phyloP scores from a whole-genome alignment of 23 red algal genomes.

The Gracilaria vermiculophylla region DNA sequence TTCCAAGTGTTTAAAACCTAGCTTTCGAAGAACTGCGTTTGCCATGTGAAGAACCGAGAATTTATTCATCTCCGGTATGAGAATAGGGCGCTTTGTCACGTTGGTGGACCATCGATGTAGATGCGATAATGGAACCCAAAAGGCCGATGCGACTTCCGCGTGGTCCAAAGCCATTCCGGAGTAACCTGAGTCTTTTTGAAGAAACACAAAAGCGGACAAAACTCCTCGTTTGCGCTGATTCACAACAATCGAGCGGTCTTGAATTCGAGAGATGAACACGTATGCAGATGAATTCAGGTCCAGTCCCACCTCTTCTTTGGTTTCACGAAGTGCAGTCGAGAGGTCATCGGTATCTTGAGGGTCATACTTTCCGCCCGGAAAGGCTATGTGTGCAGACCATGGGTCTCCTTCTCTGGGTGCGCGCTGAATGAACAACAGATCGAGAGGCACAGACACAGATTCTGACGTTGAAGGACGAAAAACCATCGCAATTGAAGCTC shows the following conservation, averaged over 20 bases:
- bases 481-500: slow-evolving; percentile 52
- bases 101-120: slow-evolving; percentile 32
- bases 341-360: slow-evolving; percentile 55
- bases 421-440: slow-evolving; percentile 86
- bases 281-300: slow-evolving; percentile 50
- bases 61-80: not conserved
- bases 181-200: not conserved
- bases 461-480: slow-evolving; percentile 4
- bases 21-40: not conserved
- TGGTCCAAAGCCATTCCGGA: not conserved
- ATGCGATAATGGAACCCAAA: slow-evolving; percentile 46
- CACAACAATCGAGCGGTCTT: slow-evolving; percentile 19
- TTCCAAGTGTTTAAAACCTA: not conserved
- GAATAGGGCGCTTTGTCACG: not conserved
- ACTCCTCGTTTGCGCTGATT: not conserved
- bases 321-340: slow-evolving; percentile 77
- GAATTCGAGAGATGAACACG: slow-evolving; percentile 33
- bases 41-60: not conserved
- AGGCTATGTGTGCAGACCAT: slow-evolving; percentile 87
- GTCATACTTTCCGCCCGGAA: slow-evolving; percentile 78
- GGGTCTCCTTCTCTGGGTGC: slow-evolving; percentile 68
- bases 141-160: slow-evolving; percentile 36
- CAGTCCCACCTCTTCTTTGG: slow-evolving; percentile 78
- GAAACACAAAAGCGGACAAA: slow-evolving; percentile 64
- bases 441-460: not conserved